phyloP scores from a whole-genome alignment of 2,329 filamentous ascomycete genomes.

The Colletotrichum sp. region DNA sequence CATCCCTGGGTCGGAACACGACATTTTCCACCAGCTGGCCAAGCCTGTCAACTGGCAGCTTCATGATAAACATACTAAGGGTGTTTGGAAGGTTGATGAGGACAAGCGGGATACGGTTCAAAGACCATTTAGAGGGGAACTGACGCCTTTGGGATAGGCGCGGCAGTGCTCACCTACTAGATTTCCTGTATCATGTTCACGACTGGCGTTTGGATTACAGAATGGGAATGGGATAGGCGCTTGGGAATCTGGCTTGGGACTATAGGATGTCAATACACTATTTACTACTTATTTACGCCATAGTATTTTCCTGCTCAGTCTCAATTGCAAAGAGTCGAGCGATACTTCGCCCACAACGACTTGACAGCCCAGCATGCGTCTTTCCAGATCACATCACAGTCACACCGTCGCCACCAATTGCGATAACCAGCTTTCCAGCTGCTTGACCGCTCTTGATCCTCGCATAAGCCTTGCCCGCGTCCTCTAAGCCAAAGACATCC shows the following conservation, averaged over 20 bases:
- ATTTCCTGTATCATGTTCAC: neutral
- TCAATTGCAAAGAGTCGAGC: neutral
- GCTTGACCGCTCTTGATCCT: conserved; percentile 49
- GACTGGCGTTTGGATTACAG: neutral
- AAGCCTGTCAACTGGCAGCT: conserved; percentile 33
- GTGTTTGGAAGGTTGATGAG: conserved; percentile 41
- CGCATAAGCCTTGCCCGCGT: conserved; percentile 60
- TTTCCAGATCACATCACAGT: fast-evolving
- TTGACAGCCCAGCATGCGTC: neutral
- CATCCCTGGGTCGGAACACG: conserved; percentile 28
- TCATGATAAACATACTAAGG: conserved; percentile 38
- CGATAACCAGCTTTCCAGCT: neutral
- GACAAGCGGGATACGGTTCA: conserved; percentile 25
- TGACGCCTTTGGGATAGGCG: conserved; percentile 34
- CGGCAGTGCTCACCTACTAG: neutral
- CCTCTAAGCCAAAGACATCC: conserved; percentile 57
- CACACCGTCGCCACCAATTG: neutral
- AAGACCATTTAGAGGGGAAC: conserved; percentile 34
- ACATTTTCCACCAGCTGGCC: conserved; percentile 34
- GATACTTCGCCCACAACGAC: neutral
- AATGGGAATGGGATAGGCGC: neutral
- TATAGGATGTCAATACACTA: neutral
- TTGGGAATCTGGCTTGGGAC: neutral
- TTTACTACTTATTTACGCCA: neutral
- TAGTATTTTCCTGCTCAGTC: neutral